Percentiles rank a stretch among this genome's conserved stretches.
Evolutionary conservation across 2,329 filamentous ascomycete genomes (phyloP).

Genomic region (Aspergillus quadricinctus): DNA sequence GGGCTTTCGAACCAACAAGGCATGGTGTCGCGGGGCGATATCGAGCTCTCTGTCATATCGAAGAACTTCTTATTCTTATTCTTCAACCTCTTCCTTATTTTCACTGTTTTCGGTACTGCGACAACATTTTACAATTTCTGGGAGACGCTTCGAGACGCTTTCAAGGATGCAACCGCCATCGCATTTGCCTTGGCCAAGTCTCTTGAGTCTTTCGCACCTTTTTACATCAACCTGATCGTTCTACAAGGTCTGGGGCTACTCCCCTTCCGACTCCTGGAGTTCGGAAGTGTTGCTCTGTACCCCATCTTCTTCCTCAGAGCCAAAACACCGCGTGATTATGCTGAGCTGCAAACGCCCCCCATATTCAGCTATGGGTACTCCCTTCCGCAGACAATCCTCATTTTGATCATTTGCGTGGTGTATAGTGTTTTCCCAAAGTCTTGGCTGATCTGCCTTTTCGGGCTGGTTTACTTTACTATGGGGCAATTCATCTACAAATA

Average conservation of each 20-base stretch:
- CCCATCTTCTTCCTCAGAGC: constrained; percentile 73
- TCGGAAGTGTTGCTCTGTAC: constrained; percentile 79
- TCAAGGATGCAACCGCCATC: constrained; percentile 75
- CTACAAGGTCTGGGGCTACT: constrained; percentile 91
- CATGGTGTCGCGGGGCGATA: constrained; percentile 89
- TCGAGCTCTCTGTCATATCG: constrained; percentile 89
- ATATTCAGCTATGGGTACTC: constrained; percentile 96
- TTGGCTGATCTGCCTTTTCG: constrained; percentile 75
- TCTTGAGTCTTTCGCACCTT: constrained; percentile 68
- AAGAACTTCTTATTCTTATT: constrained; percentile 99
- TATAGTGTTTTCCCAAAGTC: constrained; percentile 83
- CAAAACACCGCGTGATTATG: constrained; percentile 84
- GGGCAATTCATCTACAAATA: constrained; percentile 56
- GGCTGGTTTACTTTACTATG: constrained; percentile 56
- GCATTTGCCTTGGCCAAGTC: constrained; percentile 71
- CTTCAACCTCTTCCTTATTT: constrained; percentile 97
- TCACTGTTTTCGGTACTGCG: constrained; percentile 80
- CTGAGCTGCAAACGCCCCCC: constrained; percentile 74
- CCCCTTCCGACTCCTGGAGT: constrained; percentile 84
- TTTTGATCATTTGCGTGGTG: constrained; percentile 92
- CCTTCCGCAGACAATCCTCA: constrained; percentile 82
- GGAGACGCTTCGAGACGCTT: constrained; percentile 62
- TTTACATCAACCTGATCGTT: constrained; percentile 92
- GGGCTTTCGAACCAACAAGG: constrained; percentile 82
- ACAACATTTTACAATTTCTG: constrained; percentile 66